Evolutionary conservation across 148 eudicot genomes (phyloP), one percentile per base, ranked within the genome.

Genomic region (Talinum fruticosum): DNA sequence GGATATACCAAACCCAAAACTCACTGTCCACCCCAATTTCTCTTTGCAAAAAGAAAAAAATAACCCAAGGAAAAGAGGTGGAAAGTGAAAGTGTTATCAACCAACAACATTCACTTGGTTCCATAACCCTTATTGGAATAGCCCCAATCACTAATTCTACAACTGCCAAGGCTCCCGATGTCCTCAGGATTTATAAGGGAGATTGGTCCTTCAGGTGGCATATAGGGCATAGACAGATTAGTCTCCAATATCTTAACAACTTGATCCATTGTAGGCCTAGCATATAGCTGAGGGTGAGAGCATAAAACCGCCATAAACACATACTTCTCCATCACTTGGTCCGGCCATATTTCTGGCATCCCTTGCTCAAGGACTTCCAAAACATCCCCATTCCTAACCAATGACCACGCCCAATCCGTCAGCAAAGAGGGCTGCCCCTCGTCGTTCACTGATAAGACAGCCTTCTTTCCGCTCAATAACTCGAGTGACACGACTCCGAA

Each of bases 181-280:
- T 87, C 94, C 12, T 85, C 85, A 12, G 4, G 4, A 6, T 38
- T 2, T 1, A 41, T 6, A 41, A 41, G 8, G 1, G 8, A 41
- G 3, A 41, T n/a, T n/a, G 45, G 45, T 8, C 45, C 3, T 41
- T 41, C 10, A n/a, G n/a, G n/a, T 41, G 45, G 45, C 10, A 41
- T 41, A 8, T 1, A 41, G 10, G 86, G 66, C 78, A 78, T 82
- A 0, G 94, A 89, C 53, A 85, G 57, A 74, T 88, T 86, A 21
- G 81, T 84, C 79, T 93, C 98, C 82, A 93, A 75, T 19, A 93
- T 88, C 84, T 88, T 91, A 35, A 90, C 96, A 30, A 91, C 91
- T 82, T 90, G 91, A 72, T 93, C 98, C 98, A 93, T 93, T 29
- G 94, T 88, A 4, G 98, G 97, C 87, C 98, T 84, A 51, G 94